phyloP scores from a whole-genome alignment of 352 stramenopile species.

The Stramenopiles sp. region DNA sequence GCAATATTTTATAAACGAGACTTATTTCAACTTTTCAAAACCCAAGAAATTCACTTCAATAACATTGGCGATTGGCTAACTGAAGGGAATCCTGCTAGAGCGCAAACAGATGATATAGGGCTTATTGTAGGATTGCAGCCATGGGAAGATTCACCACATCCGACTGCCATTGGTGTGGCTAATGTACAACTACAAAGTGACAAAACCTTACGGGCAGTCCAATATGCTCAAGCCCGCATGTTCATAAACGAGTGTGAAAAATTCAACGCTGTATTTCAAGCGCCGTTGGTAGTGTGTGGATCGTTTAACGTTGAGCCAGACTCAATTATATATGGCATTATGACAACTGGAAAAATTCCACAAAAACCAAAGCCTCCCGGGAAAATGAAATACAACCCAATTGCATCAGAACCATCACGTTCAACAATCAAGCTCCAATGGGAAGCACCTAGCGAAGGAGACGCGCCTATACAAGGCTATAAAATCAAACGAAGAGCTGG shows the following conservation, averaged over 20 bases:
- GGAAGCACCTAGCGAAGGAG: neutral
- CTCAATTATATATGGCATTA: conserved; percentile 50
- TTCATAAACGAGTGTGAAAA: conserved; percentile 38
- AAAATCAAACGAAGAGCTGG: neutral
- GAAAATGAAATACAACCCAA: neutral
- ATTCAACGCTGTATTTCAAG: conserved; percentile 56
- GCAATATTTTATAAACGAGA: conserved; percentile 48
- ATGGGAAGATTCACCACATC: conserved; percentile 43
- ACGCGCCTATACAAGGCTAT: neutral
- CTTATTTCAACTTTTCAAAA: conserved; percentile 51
- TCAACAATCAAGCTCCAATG: neutral
- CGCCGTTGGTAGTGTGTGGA: conserved; percentile 49
- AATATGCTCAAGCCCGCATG: conserved; percentile 42
- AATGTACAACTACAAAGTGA: conserved; percentile 34
- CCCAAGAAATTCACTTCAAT: conserved; percentile 38
- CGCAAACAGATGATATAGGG: conserved; percentile 42
- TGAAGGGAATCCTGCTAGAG: conserved; percentile 14
- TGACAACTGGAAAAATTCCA: conserved; percentile 38
- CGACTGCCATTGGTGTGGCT: conserved; percentile 40
- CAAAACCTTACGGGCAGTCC: conserved; percentile 34
- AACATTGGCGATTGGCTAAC: conserved; percentile 28
- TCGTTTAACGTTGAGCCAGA: conserved; percentile 52
- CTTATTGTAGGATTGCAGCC: conserved; percentile 49
- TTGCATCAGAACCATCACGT: neutral
- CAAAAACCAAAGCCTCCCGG: conserved; percentile 30